phyloP scores from a whole-genome alignment of 176 grass and related monocot species.

The Ampelocalamus luodianensis region DNA sequence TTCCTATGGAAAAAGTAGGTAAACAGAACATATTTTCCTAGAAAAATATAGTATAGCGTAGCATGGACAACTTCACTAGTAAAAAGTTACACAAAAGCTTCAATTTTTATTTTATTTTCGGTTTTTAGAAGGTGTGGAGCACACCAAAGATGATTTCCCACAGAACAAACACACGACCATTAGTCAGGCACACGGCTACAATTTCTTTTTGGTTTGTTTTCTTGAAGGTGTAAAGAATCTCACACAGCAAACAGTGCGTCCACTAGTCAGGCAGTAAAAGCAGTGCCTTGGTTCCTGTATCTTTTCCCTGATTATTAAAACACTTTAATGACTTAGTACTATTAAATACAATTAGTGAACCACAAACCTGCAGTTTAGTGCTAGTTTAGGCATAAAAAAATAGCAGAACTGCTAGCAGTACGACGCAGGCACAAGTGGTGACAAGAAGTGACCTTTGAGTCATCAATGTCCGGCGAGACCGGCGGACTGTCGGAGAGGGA shows the following conservation, averaged over 20 bases:
- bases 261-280: conserved; percentile 30
- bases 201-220: neutral
- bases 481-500: conserved; percentile 98
- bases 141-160: conserved; percentile 9
- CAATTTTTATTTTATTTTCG: neutral
- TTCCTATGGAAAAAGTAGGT: neutral
- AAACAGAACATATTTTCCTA: neutral
- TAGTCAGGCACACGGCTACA: neutral
- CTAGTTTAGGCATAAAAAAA: conserved; percentile 40
- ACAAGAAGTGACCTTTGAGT: conserved; percentile 69
- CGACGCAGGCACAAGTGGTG: conserved; percentile 3
- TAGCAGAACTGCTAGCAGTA: neutral
- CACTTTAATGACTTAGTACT: neutral
- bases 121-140: neutral
- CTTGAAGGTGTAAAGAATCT: neutral
- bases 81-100: neutral
- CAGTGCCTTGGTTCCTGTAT: conserved; percentile 11
- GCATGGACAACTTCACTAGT: neutral
- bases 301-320: conserved; percentile 29
- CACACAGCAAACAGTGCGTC: conserved; percentile 17
- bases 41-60: neutral
- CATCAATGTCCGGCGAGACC: conserved; percentile 94
- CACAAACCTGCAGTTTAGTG: conserved; percentile 16
- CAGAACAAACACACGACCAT: conserved; percentile 22
- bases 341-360: neutral